A percentile compares a stretch with the other conserved stretches of the same genome.
These are phyloP conservation scores for Pelargonium nanum DNA, from an alignment of 345 rosid species.

Conservation along the genomic window DNA sequence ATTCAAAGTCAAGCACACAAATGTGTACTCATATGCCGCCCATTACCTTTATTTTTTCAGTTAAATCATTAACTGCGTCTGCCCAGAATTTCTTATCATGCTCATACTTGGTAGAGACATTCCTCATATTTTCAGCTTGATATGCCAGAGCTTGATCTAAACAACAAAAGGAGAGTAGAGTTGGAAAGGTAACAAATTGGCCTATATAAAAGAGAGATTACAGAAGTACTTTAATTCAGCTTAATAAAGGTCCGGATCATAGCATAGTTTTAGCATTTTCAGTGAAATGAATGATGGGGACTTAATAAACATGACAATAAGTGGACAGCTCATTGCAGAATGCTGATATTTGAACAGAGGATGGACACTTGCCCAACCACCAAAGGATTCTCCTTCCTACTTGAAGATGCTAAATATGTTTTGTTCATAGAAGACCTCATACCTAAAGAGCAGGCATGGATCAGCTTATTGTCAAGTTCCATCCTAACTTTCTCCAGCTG, in stretches of 20 bases:
- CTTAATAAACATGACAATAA: background rate
- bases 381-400: background rate
- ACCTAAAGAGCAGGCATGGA: conserved; percentile 24
- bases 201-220: too few relatives aligned
- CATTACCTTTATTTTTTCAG: conserved; percentile 55
- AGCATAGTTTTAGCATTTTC: too few relatives aligned
- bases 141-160: conserved; percentile 64
- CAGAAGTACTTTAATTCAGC: too few relatives aligned
- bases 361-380: background rate
- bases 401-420: background rate
- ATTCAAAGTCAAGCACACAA: background rate
- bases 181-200: background rate
- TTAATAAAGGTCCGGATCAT: background rate
- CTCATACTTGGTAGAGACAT: conserved; percentile 42
- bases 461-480: conserved; percentile 20
- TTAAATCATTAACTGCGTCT: conserved; percentile 36
- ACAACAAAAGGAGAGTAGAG: conserved; percentile 1
- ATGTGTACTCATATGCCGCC: background rate
- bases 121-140: conserved; percentile 56
- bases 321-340: background rate
- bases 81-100: conserved; percentile 50
- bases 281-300: background rate
- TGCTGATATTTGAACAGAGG: background rate
- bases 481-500: conserved; percentile 6
- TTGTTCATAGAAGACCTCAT: background rate